Conservation (phyloP, 148 eudicot genomes). For the Rhododendron ovatum region DNA sequence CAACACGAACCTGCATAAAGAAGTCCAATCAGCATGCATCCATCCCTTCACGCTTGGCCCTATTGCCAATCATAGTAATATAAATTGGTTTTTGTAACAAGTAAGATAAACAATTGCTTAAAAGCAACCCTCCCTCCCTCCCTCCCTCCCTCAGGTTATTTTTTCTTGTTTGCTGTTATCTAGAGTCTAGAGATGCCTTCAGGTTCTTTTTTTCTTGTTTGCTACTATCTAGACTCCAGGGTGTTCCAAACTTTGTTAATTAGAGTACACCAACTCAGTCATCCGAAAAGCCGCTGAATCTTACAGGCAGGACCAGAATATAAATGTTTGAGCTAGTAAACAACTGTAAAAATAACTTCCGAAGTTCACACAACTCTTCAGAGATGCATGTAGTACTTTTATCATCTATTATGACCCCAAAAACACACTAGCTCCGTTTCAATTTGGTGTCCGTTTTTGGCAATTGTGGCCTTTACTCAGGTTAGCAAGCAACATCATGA, state of each 20-base stretch:
- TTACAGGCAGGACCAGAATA: neutral
- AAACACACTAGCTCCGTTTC: neutral
- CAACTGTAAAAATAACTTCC: neutral
- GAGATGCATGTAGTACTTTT: neutral
- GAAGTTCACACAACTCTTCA: neutral
- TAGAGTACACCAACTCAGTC: neutral
- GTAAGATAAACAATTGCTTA: neutral
- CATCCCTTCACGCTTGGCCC: neutral
- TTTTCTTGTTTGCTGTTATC: neutral
- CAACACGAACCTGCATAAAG: slow-evolving; percentile 70
- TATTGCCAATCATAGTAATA: neutral
- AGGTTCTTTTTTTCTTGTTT: neutral
- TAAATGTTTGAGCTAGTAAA: neutral
- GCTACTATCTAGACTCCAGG: neutral
- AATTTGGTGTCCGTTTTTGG: neutral
- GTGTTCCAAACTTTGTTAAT: neutral
- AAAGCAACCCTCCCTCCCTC: neutral
- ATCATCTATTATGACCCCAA: neutral
- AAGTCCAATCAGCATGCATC: slow-evolving; percentile 5
- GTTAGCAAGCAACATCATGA: neutral
- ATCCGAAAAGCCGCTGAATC: neutral
- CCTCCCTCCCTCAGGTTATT: neutral
- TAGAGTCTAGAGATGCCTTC: neutral
- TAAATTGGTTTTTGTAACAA: neutral
- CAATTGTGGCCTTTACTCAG: neutral